Base-by-base conservation (phyloP, 345 rosid species). In the Eutrema yunnanense region DNA sequence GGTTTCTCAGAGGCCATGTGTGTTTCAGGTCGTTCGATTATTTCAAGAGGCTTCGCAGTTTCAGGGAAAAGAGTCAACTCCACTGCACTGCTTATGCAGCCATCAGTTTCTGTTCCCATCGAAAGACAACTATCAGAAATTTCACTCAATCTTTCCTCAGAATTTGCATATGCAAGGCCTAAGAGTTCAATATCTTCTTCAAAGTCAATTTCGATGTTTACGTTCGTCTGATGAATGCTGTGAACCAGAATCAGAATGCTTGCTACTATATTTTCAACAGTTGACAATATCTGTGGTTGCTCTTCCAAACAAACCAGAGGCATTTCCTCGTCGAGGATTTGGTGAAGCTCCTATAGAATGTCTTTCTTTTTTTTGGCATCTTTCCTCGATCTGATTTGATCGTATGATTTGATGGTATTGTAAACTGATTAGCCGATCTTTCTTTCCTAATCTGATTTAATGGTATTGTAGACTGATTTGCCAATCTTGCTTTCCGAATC, bases 31-130 rank as follows among this genome's bases (percentile, higher is more conserved):
- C 32, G 2, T 30, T 30, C 50, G 1, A 34, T 56, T 48, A 27
- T 34, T 29, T 62, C 74, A 29, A 32, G 71, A 33, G 62, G 80
- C 83, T 81, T 84, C 78, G 51, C 58, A 48, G 82, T 26, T 80
- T 86, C 96, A 64, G 98, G 94, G 74, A 90, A 92, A 55, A 88
- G 89, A 73, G 90, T 79, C 65, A 81, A 80, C 79, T 92, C 98
- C 63, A 88, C 90, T 8, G 81, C 81, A 78, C 92, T 90, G 67
- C 78, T 41, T 50, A 86, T 53, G 3, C 96, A 90, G 48, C 87
- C 89, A 79, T 95, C 99, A 52, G 98, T 88, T 81, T 95, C 97
- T 12, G 93, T 84, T 69, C 92, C 97, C 92, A 90, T 87, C 12
- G 99, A 87, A 74, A 95, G 97, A 74, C 76, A 90, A 29, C 94